Percentiles rank a stretch among this genome's conserved stretches.
Conservation (phyloP, 176 grass and related monocot genomes). For the Canna indica region DNA sequence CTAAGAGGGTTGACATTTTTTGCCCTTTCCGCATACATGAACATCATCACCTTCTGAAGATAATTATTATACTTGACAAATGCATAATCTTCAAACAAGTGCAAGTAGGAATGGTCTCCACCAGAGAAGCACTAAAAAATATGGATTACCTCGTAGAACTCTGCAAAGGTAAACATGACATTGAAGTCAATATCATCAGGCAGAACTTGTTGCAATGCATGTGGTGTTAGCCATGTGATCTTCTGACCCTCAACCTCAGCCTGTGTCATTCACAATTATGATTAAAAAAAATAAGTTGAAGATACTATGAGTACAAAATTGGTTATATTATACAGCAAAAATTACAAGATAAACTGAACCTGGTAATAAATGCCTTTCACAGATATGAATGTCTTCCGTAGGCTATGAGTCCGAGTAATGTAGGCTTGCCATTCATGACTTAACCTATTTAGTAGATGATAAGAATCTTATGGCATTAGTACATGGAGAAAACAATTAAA, state of each 20-base stretch:
- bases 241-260: slow-evolving; percentile 98
- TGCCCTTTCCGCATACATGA: too few relatives aligned
- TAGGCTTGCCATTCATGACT: slow-evolving; percentile 99
- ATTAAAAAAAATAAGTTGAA: background rate
- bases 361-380: slow-evolving; percentile 99
- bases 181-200: slow-evolving; percentile 90
- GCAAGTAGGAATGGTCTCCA: background rate
- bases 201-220: slow-evolving; percentile 90
- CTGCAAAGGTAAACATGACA: slow-evolving; percentile 95
- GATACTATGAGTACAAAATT: background rate
- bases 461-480: background rate
- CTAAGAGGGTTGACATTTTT: too few relatives aligned
- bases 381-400: slow-evolving; percentile 90
- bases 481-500: background rate
- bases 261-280: slow-evolving; percentile 38
- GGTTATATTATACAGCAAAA: background rate
- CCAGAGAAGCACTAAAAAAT: background rate
- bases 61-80: background rate
- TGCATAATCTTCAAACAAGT: background rate
- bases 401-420: slow-evolving; percentile 73
- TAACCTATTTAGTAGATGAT: slow-evolving; percentile 38
- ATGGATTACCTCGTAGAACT: slow-evolving; percentile 78
- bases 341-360: slow-evolving; percentile 22
- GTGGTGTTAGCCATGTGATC: slow-evolving; percentile 93
- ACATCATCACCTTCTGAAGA: too few relatives aligned